A percentile compares a stretch with the other conserved stretches of the same genome.
These are phyloP conservation scores for Huntiella abstrusa DNA, from an alignment of 2,329 filamentous ascomycete genomes.

Conservation along the genomic window DNA sequence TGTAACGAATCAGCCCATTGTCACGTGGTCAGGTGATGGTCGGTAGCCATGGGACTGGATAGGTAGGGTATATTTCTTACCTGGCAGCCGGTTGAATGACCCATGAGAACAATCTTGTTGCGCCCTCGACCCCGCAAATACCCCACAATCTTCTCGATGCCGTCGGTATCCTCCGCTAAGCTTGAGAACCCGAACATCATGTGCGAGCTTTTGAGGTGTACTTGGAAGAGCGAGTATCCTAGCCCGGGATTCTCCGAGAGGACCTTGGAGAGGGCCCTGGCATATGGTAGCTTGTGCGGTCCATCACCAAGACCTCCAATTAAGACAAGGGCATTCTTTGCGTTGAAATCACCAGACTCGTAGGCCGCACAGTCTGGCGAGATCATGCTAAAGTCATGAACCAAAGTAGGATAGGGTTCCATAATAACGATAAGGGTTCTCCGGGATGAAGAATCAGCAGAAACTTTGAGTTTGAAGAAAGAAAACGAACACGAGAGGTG, in stretches of 20 bases:
- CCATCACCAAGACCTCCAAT: slow-evolving; percentile 54
- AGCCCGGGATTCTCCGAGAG: slow-evolving; percentile 22
- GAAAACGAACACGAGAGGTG: too few species aligned
- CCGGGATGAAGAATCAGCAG: too few species aligned
- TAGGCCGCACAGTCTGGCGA: slow-evolving; percentile 26
- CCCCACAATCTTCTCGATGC: slow-evolving; percentile 32
- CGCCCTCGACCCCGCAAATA: slow-evolving; percentile 33
- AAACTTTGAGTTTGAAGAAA: too few species aligned
- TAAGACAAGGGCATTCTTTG: slow-evolving; percentile 44
- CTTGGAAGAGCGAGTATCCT: slow-evolving; percentile 36
- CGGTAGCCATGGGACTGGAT: neutral
- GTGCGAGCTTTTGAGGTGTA: slow-evolving; percentile 36
- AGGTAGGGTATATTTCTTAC: slow-evolving; percentile 16
- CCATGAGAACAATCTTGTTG: slow-evolving; percentile 34
- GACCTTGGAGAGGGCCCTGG: slow-evolving; percentile 26
- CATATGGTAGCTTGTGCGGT: slow-evolving; percentile 43
- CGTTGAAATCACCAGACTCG: slow-evolving; percentile 23
- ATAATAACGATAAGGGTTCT: slow-evolving; percentile 4
- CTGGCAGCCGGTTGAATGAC: slow-evolving; percentile 41
- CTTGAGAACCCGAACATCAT: slow-evolving; percentile 31
- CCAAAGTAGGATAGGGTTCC: slow-evolving; percentile 23
- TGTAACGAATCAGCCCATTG: neutral
- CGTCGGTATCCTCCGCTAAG: slow-evolving; percentile 32
- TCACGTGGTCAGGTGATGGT: neutral
- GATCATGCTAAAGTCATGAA: slow-evolving; percentile 27